These are phyloP conservation scores for Physaria fendleri DNA, from an alignment of 345 rosid genomes.

Conservation along the genomic window DNA sequence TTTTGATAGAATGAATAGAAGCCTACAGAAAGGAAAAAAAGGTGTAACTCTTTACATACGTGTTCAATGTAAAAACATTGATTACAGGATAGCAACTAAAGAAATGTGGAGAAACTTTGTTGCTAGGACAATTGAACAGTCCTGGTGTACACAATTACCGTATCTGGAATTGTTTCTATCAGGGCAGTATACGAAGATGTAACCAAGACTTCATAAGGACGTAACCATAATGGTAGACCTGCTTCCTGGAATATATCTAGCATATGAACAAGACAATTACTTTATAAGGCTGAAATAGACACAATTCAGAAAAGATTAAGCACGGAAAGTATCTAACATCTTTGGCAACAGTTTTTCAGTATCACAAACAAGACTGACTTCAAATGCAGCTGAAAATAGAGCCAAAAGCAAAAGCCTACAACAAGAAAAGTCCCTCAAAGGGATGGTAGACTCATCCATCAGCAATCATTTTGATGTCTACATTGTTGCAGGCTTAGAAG, in stretches of 20 bases:
- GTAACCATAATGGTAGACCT: conserved; percentile 98
- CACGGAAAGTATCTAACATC: conserved; percentile 9
- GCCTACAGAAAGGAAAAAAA: conserved; percentile 46
- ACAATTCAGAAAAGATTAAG: conserved; percentile 1
- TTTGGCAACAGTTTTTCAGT: background rate
- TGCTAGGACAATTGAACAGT: conserved; percentile 3
- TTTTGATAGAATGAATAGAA: conserved; percentile 93
- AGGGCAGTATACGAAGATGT: conserved; percentile 99
- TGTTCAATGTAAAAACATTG: background rate
- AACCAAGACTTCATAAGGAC: conserved; percentile 91
- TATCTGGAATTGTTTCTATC: conserved; percentile 96
- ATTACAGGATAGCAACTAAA: background rate
- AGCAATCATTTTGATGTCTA: conserved; percentile 3
- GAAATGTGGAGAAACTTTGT: background rate
- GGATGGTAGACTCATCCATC: background rate
- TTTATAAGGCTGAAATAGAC: background rate
- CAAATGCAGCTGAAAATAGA: conserved; percentile 5
- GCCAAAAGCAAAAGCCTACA: background rate
- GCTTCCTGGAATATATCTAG: conserved; percentile 99
- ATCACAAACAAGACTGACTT: background rate
- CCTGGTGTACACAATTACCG: conserved; percentile 42
- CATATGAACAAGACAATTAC: conserved; percentile 15
- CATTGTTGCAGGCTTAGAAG: background rate
- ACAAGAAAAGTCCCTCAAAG: background rate
- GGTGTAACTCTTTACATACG: background rate